These are phyloP conservation scores for Typha latifolia DNA, from an alignment of 176 grass and related monocot genomes.

Conservation along the genomic window DNA sequence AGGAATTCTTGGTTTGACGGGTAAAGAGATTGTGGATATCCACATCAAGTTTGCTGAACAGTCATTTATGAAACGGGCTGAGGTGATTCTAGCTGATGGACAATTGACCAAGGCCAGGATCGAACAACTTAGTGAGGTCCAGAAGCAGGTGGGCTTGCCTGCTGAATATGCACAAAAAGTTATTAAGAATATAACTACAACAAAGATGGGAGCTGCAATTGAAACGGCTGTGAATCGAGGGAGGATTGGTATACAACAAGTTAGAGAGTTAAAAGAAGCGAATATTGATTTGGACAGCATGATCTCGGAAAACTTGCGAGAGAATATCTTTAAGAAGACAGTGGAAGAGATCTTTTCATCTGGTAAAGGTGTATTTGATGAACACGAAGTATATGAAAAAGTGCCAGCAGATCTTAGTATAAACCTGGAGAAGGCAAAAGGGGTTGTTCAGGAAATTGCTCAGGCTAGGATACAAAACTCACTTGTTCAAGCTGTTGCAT, in stretches of 20 bases:
- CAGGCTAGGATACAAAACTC: constrained; percentile 65
- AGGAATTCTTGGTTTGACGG: constrained; percentile 69
- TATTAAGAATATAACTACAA: constrained; percentile 85
- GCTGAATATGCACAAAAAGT: constrained; percentile 88
- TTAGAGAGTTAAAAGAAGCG: constrained; percentile 69
- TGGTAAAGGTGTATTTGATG: constrained; percentile 82
- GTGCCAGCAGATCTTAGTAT: constrained; percentile 79
- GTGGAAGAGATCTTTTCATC: constrained; percentile 79
- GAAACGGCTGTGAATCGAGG: constrained; percentile 72
- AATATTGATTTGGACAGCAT: constrained; percentile 65
- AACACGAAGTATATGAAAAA: constrained; percentile 63
- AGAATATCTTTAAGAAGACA: constrained; percentile 71
- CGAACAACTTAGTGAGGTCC: constrained; percentile 79
- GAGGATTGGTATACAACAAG: constrained; percentile 71
- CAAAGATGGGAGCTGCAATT: constrained; percentile 72
- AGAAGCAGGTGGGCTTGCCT: constrained; percentile 80
- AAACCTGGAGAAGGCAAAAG: constrained; percentile 66
- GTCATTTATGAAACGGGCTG: constrained; percentile 89
- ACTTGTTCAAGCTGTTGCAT: constrained; percentile 73
- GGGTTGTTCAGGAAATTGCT: constrained; percentile 53
- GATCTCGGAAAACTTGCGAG: constrained; percentile 59
- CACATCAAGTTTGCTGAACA: constrained; percentile 86
- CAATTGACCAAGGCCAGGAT: constrained; percentile 77
- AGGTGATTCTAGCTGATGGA: constrained; percentile 94
- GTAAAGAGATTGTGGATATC: constrained; percentile 61